Evolutionary conservation across 768 basidiomycete genomes (phyloP).

Genomic region (Mycena rosella): DNA sequence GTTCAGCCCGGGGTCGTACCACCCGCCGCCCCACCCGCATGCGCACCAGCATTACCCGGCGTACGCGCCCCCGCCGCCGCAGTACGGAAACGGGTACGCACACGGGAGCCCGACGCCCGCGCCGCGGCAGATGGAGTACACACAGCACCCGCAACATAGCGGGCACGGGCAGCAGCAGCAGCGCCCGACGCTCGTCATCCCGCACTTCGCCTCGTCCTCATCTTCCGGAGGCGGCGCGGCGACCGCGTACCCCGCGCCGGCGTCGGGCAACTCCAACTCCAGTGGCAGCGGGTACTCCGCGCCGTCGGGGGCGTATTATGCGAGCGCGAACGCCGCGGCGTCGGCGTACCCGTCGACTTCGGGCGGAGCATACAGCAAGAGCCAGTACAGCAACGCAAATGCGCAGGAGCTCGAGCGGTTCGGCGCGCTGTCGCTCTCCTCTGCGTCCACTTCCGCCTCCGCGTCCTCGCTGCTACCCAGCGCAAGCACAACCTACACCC

Average conservation of each 20-base stretch:
- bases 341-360: too few relatives aligned
- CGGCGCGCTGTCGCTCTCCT: conserved; percentile 26
- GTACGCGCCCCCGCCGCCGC: too few relatives aligned
- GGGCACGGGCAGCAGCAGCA: not conserved
- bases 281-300: too few relatives aligned
- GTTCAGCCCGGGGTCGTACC: conserved; percentile 33
- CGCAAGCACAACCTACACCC: too few relatives aligned
- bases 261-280: not conserved
- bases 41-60: too few relatives aligned
- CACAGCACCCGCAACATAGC: not conserved
- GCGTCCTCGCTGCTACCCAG: not conserved
- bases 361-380: too few relatives aligned
- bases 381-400: too few relatives aligned
- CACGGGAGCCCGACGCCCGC: not conserved
- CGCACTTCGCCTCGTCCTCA: conserved; percentile 7
- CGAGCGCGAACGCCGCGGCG: too few relatives aligned
- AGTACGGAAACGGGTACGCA: too few relatives aligned
- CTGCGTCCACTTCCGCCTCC: not conserved
- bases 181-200: conserved; percentile 33
- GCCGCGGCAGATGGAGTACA: not conserved
- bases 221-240: too few relatives aligned
- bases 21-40: conserved; percentile 15
- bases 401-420: conserved; percentile 37
- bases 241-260: too few relatives aligned
- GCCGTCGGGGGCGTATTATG: too few relatives aligned